Base-by-base conservation (phyloP, 176 grass and related monocot genomes). In the Oryza coarctata region DNA sequence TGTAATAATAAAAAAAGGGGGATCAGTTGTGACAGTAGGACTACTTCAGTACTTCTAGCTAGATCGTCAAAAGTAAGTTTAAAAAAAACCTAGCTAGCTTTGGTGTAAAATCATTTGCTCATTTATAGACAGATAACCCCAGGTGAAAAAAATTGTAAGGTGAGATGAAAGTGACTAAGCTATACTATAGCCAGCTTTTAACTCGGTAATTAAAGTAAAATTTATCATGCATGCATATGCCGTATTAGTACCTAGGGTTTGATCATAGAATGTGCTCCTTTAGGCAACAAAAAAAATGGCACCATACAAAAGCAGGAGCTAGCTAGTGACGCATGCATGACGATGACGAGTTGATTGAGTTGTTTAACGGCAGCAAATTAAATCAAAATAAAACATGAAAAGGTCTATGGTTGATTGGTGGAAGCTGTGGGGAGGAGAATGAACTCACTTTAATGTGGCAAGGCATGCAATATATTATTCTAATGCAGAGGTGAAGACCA, bases 261-360 rank as follows among this genome's bases (percentile, higher is more conserved):
- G 65, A 78, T 60, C 66, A 49, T 89, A 18, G 78, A 66, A 86
- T 73, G 73, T 82, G 26, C 88, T 73, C 70, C 33, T 73, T 82
- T 86, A 26, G 71, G 65, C 27, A 81, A 60, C 55, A 58, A 55
- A 63, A 38, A 38, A 10, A 77, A 67, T 60, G 67, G 47, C 11
- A 27, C 22, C 55, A 12, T 10, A 28, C 68, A 64, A 67, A 83
- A 75, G 40, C 22, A 41, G 35, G 39, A 43, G 43, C 55, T 60
- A 60, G 13, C 41, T 75, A 30, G 36, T 69, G 64, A 63, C 26
- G 63, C 12, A 38, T 71, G 79, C 65, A 18, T 71, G 71, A 70
- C 65, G 26, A 49, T 11, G 71, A 81, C 78, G n/a, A 70, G 38
- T 76, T 39, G 64, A 70, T 65, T 30, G 64, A 49, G 27, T 87